phyloP scores from a whole-genome alignment of 495 filamentous ascomycete species.

The Parathielavia appendiculata region DNA sequence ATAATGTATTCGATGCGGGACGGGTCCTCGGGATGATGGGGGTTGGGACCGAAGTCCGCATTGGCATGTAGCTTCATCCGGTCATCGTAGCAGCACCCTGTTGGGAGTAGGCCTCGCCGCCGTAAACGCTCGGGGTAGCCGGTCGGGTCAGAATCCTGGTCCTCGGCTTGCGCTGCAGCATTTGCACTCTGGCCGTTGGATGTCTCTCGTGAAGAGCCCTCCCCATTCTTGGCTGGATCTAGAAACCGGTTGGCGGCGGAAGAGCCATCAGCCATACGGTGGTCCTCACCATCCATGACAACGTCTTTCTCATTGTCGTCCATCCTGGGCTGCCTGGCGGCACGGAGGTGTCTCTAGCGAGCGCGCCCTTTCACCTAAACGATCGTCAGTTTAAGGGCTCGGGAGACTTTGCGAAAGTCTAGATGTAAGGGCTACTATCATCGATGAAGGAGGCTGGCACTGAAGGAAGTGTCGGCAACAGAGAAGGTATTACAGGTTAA shows the following conservation, averaged over 20 bases:
- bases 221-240: conserved; percentile 18
- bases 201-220: conserved; percentile 21
- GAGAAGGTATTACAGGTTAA: too few species aligned
- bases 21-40: conserved; percentile 91
- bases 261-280: conserved; percentile 33
- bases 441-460: too few species aligned
- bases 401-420: too few species aligned
- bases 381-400: neutral
- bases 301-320: conserved; percentile 28
- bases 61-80: conserved; percentile 92
- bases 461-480: too few species aligned
- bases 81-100: conserved; percentile 82
- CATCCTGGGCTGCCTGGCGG: conserved; percentile 27
- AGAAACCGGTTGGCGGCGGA: conserved; percentile 35
- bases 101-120: conserved; percentile 47
- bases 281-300: conserved; percentile 38
- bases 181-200: conserved; percentile 28
- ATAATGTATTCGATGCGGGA: conserved; percentile 85
- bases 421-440: too few species aligned
- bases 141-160: conserved; percentile 22
- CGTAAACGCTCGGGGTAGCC: conserved; percentile 22
- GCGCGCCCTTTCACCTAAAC: neutral
- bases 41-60: conserved; percentile 57
- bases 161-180: conserved; percentile 19
- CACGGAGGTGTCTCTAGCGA: neutral